Evolutionary conservation across 2,329 filamentous ascomycete genomes (phyloP).

Genomic region (Pyricularia sp.): DNA sequence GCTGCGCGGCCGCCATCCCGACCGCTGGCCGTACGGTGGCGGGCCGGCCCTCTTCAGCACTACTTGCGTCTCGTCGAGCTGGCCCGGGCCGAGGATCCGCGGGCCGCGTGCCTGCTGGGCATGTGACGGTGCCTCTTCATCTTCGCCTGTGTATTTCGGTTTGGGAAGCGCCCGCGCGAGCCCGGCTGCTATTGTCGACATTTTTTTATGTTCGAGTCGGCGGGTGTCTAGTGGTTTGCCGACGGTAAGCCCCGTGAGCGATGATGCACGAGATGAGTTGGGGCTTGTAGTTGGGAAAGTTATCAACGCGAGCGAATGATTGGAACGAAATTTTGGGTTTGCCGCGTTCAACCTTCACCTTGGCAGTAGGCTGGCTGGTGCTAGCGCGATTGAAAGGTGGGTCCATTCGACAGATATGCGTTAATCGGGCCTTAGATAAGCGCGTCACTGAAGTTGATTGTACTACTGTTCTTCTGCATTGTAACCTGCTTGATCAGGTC

Average conservation of each 20-base stretch:
- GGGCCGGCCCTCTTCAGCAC: conserved; percentile 73
- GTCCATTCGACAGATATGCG: background rate
- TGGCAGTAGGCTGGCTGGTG: background rate
- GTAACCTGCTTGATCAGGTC: background rate
- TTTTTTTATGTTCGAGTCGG: conserved; percentile 17
- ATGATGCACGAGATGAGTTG: background rate
- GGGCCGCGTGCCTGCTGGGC: conserved; percentile 62
- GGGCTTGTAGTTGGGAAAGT: background rate
- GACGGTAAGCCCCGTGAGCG: background rate
- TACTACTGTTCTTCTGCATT: too few species aligned
- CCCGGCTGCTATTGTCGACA: conserved; percentile 57
- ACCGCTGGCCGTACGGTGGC: conserved; percentile 74
- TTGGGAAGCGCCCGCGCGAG: conserved; percentile 73
- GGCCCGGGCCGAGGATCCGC: conserved; percentile 64
- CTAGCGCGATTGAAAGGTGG: background rate
- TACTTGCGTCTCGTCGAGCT: conserved; percentile 76
- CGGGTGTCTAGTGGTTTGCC: background rate
- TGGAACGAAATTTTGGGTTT: background rate
- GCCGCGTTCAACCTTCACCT: background rate
- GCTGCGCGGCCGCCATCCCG: conserved; percentile 79
- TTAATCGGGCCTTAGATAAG: conserved; percentile 1
- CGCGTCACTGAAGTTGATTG: background rate
- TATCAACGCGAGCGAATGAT: background rate
- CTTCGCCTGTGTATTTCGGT: conserved; percentile 80
- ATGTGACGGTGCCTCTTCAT: conserved; percentile 64